Conservation (phyloP, 148 eudicot species). For the Camellia lanceoleosa region DNA sequence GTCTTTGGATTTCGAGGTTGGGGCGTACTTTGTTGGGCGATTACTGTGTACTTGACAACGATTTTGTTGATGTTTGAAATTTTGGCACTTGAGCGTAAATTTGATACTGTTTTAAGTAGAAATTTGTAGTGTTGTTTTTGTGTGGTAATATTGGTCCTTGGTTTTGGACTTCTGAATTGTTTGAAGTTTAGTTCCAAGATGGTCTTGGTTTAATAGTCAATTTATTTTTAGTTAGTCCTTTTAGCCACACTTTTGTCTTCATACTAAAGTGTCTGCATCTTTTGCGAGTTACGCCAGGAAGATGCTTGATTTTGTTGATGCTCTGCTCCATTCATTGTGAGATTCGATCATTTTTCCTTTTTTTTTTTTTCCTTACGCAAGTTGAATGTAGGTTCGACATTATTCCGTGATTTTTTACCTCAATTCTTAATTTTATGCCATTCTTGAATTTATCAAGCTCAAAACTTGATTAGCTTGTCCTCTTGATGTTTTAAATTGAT, state of each 20-base stretch:
- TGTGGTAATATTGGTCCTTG: neutral
- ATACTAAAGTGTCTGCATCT: neutral
- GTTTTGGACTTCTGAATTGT: neutral
- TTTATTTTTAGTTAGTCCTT: neutral
- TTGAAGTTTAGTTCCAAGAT: neutral
- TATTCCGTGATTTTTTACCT: neutral
- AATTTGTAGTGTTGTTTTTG: neutral
- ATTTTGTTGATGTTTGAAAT: neutral
- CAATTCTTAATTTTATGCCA: neutral
- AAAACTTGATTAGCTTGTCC: slow-evolving; percentile 9
- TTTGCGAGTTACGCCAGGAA: slow-evolving; percentile 76
- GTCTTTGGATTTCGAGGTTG: too few relatives aligned
- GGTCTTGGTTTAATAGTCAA: neutral
- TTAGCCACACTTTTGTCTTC: neutral
- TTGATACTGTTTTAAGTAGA: neutral
- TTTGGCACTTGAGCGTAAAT: neutral
- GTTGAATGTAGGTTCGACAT: neutral
- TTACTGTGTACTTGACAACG: too few relatives aligned
- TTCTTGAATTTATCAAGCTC: neutral
- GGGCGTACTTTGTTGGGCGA: too few relatives aligned
- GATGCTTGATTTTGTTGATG: slow-evolving; percentile 94
- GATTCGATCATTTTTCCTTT: slow-evolving; percentile 18
- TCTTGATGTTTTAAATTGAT: neutral
- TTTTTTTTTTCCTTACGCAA: neutral
- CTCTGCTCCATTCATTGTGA: slow-evolving; percentile 80